Percentiles rank a stretch among this genome's conserved stretches.
Conservation (phyloP, 148 eudicot genomes). For the Suaeda aralocaspica region DNA sequence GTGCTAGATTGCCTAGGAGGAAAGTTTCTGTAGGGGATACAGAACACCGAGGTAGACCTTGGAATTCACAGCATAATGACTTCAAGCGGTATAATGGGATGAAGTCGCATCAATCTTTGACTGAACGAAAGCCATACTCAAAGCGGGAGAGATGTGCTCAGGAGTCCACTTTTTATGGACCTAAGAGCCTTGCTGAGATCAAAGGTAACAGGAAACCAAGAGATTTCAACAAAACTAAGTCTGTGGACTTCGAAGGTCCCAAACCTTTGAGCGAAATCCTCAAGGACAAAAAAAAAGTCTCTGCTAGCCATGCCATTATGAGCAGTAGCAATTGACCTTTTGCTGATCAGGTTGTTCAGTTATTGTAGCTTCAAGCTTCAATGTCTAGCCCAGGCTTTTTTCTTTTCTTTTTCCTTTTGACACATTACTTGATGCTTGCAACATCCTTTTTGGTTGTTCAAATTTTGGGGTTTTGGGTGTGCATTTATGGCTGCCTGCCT, state of each 20-base stretch:
- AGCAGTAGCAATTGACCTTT: slow-evolving; percentile 26
- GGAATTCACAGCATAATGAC: slow-evolving; percentile 24
- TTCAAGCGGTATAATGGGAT: slow-evolving; percentile 30
- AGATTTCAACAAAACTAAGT: slow-evolving; percentile 1
- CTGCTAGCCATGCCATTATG: slow-evolving; percentile 6
- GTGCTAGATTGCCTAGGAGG: slow-evolving; percentile 19
- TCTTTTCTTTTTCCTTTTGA: no score
- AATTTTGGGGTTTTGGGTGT: slow-evolving; percentile 3
- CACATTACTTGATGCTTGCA: no score
- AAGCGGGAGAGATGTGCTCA: slow-evolving; percentile 28
- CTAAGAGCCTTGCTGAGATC: slow-evolving; percentile 45
- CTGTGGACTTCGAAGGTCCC: slow-evolving; percentile 32
- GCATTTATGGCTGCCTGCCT: slow-evolving; percentile 11
- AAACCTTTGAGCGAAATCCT: slow-evolving; percentile 38
- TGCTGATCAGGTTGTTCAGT: background rate
- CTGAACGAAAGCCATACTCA: slow-evolving; percentile 26
- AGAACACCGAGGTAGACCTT: slow-evolving; percentile 22
- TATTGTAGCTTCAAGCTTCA: slow-evolving; percentile 5
- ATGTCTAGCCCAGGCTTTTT: background rate
- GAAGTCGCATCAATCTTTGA: slow-evolving; percentile 21
- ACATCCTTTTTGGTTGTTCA: background rate
- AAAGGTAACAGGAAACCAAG: slow-evolving; percentile 18
- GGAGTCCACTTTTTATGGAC: slow-evolving; percentile 37
- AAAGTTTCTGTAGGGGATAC: slow-evolving; percentile 15
- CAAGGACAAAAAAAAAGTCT: slow-evolving; percentile 26